Evolutionary conservation across 495 filamentous ascomycete species (phyloP).

Genomic region (Aspergillus indologenus): DNA sequence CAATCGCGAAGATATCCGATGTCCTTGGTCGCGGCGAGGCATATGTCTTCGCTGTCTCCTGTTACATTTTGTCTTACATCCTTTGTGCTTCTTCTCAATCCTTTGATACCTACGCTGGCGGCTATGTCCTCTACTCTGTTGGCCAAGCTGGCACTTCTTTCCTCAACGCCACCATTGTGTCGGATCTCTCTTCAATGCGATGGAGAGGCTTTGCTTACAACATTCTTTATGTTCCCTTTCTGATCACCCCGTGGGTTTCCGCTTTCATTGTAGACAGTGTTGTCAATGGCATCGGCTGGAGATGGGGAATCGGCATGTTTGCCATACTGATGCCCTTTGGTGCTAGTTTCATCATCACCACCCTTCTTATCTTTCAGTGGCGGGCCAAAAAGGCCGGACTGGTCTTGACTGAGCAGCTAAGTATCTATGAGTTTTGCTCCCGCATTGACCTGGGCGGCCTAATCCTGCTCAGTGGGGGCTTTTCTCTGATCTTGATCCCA

Average conservation of each 20-base stretch:
- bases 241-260: constrained; percentile 44
- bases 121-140: constrained; percentile 44
- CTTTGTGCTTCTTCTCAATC: constrained; percentile 43
- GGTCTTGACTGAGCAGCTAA: constrained; percentile 29
- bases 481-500: constrained; percentile 35
- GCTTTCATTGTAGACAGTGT: constrained; percentile 46
- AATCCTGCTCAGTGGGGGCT: constrained; percentile 38
- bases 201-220: constrained; percentile 47
- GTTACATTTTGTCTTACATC: constrained; percentile 46
- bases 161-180: constrained; percentile 47
- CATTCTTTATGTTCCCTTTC: constrained; percentile 44
- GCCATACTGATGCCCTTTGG: constrained; percentile 48
- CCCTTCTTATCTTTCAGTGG: constrained; percentile 41
- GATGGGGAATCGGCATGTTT: constrained; percentile 51
- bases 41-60: constrained; percentile 41
- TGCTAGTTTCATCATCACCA: constrained; percentile 45
- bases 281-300: constrained; percentile 46
- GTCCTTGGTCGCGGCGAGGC: constrained; percentile 45
- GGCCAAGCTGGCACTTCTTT: constrained; percentile 45
- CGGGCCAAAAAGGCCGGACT: constrained; percentile 36
- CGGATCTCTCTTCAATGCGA: constrained; percentile 44
- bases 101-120: constrained; percentile 44
- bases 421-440: constrained; percentile 42
- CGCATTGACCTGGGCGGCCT: constrained; percentile 45
- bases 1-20: constrained; percentile 48